Base-by-base conservation (phyloP, 1,284 basidiomycete genomes). In the Sporisorium scitamineum region DNA sequence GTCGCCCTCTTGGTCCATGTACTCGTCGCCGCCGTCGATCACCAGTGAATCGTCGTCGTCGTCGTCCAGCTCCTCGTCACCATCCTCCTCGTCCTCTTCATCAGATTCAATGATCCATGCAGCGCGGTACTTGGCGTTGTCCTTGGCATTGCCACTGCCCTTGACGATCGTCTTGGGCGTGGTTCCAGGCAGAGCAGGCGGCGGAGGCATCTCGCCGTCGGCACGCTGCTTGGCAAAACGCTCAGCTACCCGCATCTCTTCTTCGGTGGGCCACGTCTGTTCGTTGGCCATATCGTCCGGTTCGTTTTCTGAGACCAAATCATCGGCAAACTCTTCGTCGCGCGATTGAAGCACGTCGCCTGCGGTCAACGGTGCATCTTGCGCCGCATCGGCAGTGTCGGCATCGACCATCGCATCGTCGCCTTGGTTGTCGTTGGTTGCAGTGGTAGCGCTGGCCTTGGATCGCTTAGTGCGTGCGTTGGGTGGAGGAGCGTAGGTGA, bases 241-340 rank as follows among this genome's bases (percentile, higher is more conserved):
- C 22, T 81, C 76, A 39, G 74, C 76, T 10, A 65, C 64, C 88
- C 75, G 68, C 91, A 99, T 93, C 85, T 98, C 96, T 79, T 98
- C 96, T 84, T 98, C 95, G 0, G 95, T 97, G 0, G 96, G 96
- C 95, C 96, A 98, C 0, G 96, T 99, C 86, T 99, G 96, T 83
- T 99, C 96, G 83, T 96, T 96, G 16, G 89, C 90, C 86, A 97
- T 89, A 67, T 93, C 90, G 80, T 98, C 94, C 0, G 93, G 93
- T 32, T 92, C 90, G 82, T 98, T 97, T 67, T 90, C 92, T 0
- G 93, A 93, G 2, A 94, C 89, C 31, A 98, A 88, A 6, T 95
- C 96, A 85, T 99, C 96, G 1, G 93, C 93, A 1, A 90, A 88
- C 8, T 91, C 91, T 0, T 88, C 85, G 10, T 84, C 75, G 22